Base-by-base conservation (phyloP, 2,329 filamentous ascomycete species). In the Exophiala mesophila region DNA sequence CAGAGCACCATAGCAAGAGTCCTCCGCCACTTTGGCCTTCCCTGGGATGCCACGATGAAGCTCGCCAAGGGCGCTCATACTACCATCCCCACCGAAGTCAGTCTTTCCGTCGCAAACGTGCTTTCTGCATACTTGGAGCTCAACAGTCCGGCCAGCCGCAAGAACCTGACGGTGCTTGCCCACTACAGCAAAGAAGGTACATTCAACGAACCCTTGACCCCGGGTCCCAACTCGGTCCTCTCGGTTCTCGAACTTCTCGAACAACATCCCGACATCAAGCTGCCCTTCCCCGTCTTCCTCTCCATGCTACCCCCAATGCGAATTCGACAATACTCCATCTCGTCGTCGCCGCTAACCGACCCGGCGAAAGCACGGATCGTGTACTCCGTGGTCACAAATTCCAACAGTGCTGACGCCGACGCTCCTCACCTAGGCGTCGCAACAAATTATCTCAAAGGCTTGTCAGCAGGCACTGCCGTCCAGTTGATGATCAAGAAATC, bases 241-340 rank as follows among this genome's bases (percentile, higher is more conserved):
- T 52, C 50, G 4, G 33, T 84, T 0, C 69, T 90, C 5, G 82
- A 88, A 47, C 68, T 90, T 2, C 71, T 90, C 1, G 80, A 86
- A 56, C 69, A 73, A 8, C 82, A 80, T 57, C 70, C 75, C 0
- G 63, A 69, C 0, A 68, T 85, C 21, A 63, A 74, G 2, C 62
- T 90, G 0, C 72, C 83, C 0, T 73, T 92, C 17, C 73, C 73
- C 3, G 65, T 76, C 13, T 90, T 84, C 66, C 70, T 92, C 5
- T 71, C 73, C 23, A 82, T 88, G 71, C 73, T 88, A 1, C 83
- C 83, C 2, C 82, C 85, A 0, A 85, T 92, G 80, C 79, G 84
- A 19, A 73, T 85, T 28, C 76, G 84, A n/a, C 82, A 86, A 60
- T 88, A 88, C 68, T 85, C 80, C 21, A 87, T 89, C 57, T 88